phyloP scores from a whole-genome alignment of 208 protist genomes.

The Crithidia acanthocephali region DNA sequence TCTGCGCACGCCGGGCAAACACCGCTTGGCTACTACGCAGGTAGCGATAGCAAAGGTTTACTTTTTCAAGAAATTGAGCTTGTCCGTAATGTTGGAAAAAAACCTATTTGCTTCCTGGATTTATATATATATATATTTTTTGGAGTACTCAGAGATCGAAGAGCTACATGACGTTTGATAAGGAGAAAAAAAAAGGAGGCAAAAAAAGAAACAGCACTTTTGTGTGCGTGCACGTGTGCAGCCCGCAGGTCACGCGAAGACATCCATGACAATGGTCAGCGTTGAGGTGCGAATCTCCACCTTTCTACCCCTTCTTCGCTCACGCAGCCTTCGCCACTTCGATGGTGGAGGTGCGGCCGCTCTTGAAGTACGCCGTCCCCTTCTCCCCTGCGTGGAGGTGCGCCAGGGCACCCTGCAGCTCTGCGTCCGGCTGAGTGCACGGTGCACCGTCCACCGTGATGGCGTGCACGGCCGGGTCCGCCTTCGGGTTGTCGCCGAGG shows the following conservation, averaged over 20 bases:
- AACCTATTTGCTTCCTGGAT: too few relatives aligned
- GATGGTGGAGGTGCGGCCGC: slow-evolving; percentile 40
- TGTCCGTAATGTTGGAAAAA: too few relatives aligned
- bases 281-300: neutral
- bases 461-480: slow-evolving; percentile 21
- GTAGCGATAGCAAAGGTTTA: too few relatives aligned
- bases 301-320: too few relatives aligned
- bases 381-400: slow-evolving; percentile 76
- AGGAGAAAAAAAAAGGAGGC: neutral
- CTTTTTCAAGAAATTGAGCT: too few relatives aligned
- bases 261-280: neutral
- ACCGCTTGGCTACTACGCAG: too few relatives aligned
- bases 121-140: too few relatives aligned
- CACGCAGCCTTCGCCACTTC: slow-evolving; percentile 30
- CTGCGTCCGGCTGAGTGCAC: slow-evolving; percentile 25
- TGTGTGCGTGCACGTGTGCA: too few relatives aligned
- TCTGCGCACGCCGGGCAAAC: too few relatives aligned
- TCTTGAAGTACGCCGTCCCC: slow-evolving; percentile 57
- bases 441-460: slow-evolving; percentile 47
- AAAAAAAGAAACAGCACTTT: neutral
- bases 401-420: slow-evolving; percentile 34
- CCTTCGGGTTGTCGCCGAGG: slow-evolving; percentile 46
- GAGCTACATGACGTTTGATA: too few relatives aligned
- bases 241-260: neutral
- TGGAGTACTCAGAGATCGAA: too few relatives aligned